Percentiles rank a stretch among this genome's conserved stretches.
These are phyloP conservation scores for Polygonum maritimum DNA, from an alignment of 148 eudicot genomes.

Conservation along the genomic window DNA sequence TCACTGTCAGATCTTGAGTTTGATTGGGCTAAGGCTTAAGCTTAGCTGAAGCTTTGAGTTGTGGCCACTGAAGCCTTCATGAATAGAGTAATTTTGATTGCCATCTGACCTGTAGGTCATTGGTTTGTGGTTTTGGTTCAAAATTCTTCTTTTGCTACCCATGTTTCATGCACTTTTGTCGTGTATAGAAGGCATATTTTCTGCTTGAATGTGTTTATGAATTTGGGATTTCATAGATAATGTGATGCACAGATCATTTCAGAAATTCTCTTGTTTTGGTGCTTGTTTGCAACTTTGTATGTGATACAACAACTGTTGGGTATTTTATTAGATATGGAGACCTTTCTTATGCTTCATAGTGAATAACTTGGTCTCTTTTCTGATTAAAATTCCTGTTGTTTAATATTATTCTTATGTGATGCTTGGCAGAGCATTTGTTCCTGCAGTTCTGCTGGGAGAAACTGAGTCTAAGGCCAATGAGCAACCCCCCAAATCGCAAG, in stretches of 20 bases:
- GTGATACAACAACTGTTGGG: not conserved
- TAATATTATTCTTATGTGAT: constrained; percentile 8
- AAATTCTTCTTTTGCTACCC: not conserved
- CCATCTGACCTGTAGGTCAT: not conserved
- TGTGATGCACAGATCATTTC: not conserved
- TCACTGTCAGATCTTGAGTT: not conserved
- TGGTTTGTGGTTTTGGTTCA: not conserved
- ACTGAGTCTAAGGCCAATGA: constrained; percentile 70
- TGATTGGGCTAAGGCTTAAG: constrained; percentile 5
- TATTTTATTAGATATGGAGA: not conserved
- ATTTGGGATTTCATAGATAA: not conserved
- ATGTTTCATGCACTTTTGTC: not conserved
- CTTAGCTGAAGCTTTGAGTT: not conserved
- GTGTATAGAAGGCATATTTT: not conserved
- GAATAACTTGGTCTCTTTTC: not conserved
- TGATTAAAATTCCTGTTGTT: not conserved
- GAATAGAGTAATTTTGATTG: not conserved
- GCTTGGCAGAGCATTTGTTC: constrained; percentile 82
- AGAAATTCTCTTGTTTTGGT: not conserved
- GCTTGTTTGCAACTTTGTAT: not conserved
- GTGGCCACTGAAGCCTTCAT: not conserved
- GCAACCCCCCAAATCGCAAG: constrained; percentile 63
- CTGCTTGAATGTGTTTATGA: not conserved
- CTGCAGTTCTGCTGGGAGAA: constrained; percentile 94
- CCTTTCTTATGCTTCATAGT: not conserved